phyloP scores from a whole-genome alignment of 129 eudicot genomes.

The Chrysanthemum makinoi region DNA sequence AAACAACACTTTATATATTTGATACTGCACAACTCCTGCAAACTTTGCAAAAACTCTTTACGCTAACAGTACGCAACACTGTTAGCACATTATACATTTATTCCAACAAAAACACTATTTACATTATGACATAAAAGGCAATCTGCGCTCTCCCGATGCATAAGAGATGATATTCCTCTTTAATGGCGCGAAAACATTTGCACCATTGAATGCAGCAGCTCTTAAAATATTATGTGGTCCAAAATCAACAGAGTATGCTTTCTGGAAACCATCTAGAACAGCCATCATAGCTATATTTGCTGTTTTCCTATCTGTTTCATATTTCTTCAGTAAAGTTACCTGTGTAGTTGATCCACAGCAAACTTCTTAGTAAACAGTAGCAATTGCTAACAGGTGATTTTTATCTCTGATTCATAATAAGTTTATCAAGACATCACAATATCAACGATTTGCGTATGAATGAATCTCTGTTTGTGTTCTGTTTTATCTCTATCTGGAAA shows the following conservation, averaged over 20 bases:
- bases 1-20: background rate
- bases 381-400: background rate
- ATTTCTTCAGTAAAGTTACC: constrained; percentile 66
- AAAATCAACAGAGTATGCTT: constrained; percentile 84
- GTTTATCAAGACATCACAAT: background rate
- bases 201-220: constrained; percentile 84
- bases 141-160: constrained; percentile 82
- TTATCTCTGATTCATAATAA: background rate
- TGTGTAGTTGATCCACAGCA: constrained; percentile 18
- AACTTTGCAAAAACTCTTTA: background rate
- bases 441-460: background rate
- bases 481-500: background rate
- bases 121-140: constrained; percentile 61
- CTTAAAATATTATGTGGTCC: constrained; percentile 74
- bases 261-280: constrained; percentile 89
- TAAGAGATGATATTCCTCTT: constrained; percentile 77
- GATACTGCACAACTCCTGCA: background rate
- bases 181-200: constrained; percentile 63
- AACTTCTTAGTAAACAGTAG: background rate
- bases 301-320: constrained; percentile 79
- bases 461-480: background rate
- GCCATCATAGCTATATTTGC: constrained; percentile 87
- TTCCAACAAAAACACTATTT: background rate
- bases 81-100: background rate
- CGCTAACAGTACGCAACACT: background rate